Base-by-base conservation (phyloP, 495 filamentous ascomycete genomes). In the Bryoglossum gracile region DNA sequence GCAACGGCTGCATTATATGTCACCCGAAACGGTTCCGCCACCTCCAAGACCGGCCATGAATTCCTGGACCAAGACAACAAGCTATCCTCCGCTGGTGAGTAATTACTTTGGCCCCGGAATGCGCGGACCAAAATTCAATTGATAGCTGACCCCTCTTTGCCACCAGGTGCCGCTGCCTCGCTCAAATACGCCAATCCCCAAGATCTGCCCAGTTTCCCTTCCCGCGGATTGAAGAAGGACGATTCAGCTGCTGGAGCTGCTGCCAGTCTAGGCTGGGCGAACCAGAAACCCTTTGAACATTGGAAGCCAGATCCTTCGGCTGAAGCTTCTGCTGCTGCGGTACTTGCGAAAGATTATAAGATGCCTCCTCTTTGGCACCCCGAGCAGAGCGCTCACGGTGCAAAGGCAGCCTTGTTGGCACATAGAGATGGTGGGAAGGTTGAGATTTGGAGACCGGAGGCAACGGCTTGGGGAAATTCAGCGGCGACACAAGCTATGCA, bases 381-480 rank as follows among this genome's bases (percentile, higher is more conserved):
- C 37, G 71, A 76, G 50, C 58, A 67, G 37, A 85, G 76, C 54
- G 60, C 75, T 4, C 74, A 80, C 39, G 82, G 83, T 25, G 75
- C 82, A 8, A 87, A 84, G 51, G 88, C 88, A 17, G 88, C 89
- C 0, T 54, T 85, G 19, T 63, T 82, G 2, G 88, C 87, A 5
- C 72, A 77, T 22, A 78, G 74, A 46, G 80, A 84, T 42, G 78
- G 76, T 16, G 68, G 63, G 40, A 73, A 76, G 37, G 53, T 75
- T 59, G 65, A 75, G 57, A 53, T 73, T 44, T 73, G 69, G 74
- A 61, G 58, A 51, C 66, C 71, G 16, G 53, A 67, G 32, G 64
- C 69, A 23, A 76, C 68, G 24, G 50, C 61, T 3, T 72, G 68
- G 52, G 80, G 80, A 13, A 74, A 74, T 50, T 80, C 78, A 11